Conservation (phyloP, 108 stramenopile species). For the Cyclotella choctawhatcheeana region DNA sequence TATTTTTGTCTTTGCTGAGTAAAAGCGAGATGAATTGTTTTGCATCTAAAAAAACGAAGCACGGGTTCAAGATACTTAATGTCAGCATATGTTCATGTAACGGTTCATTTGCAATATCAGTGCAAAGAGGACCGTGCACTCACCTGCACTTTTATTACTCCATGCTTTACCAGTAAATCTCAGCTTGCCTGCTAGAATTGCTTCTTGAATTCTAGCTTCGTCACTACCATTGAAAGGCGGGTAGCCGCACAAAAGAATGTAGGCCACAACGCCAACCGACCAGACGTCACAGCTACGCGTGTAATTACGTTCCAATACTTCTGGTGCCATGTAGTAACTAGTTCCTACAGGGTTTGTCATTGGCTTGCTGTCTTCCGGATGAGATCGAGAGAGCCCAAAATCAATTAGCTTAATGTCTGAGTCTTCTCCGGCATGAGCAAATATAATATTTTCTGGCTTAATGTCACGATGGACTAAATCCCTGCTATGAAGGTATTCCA, state of each 20-base stretch:
- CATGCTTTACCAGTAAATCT: constrained; percentile 13
- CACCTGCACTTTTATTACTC: constrained; percentile 4
- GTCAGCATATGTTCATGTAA: too few species aligned
- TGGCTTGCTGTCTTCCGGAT: constrained; percentile 14
- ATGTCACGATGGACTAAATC: constrained; percentile 72
- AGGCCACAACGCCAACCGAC: constrained; percentile 78
- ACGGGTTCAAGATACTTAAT: too few species aligned
- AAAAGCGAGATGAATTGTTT: constrained; percentile 55
- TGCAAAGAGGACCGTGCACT: too few species aligned
- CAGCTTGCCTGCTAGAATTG: constrained; percentile 6
- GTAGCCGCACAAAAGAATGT: constrained; percentile 73
- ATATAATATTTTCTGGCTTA: constrained; percentile 74
- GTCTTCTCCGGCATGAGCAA: constrained; percentile 38
- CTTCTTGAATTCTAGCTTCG: constrained; percentile 11
- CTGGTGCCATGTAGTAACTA: constrained; percentile 68
- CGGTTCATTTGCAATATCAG: too few species aligned
- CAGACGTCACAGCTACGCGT: constrained; percentile 61
- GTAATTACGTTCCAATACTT: constrained; percentile 56
- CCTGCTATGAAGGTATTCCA: constrained; percentile 65
- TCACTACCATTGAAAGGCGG: constrained; percentile 56
- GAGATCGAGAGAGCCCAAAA: constrained; percentile 64
- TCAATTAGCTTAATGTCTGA: constrained; percentile 73
- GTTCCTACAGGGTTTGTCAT: constrained; percentile 53
- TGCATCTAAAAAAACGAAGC: too few species aligned
- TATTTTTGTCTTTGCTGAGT: constrained; percentile 46